Conservation (phyloP, 2,329 filamentous ascomycete genomes). For the Fusarium agapanthi region DNA sequence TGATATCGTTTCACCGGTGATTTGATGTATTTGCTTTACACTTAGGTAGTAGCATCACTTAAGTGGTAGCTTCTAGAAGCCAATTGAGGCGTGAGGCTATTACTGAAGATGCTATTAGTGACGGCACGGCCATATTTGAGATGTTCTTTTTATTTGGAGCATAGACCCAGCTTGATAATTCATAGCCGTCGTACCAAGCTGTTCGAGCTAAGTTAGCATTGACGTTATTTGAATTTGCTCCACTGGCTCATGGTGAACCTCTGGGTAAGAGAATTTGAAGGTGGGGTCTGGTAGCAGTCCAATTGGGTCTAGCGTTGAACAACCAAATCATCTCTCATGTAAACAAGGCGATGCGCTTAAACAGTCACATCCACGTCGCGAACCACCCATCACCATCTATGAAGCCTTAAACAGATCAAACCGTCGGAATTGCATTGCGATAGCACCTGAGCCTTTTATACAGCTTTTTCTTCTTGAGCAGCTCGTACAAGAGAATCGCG, state of each 20-base stretch:
- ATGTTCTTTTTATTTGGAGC: background rate
- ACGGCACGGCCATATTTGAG: background rate
- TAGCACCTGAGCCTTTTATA: background rate
- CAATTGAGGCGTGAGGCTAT: background rate
- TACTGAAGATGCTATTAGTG: background rate
- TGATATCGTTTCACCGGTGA: background rate
- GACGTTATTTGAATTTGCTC: conserved; percentile 11
- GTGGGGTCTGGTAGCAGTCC: conserved; percentile 25
- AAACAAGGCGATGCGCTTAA: conserved; percentile 44
- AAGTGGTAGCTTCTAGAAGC: background rate
- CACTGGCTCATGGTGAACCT: background rate
- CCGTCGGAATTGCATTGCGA: conserved; percentile 24
- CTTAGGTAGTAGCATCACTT: background rate
- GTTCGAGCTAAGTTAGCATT: conserved; percentile 5
- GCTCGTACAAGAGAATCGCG: conserved; percentile 1
- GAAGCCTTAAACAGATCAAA: conserved; percentile 15
- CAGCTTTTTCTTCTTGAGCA: background rate
- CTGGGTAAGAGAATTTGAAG: conserved; percentile 1
- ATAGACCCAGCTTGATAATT: background rate
- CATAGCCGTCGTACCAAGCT: background rate
- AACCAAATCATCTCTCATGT: conserved; percentile 41
- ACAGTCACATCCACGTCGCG: conserved; percentile 40
- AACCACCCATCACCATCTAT: conserved; percentile 34
- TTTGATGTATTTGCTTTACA: background rate
- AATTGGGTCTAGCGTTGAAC: conserved; percentile 32